A percentile compares a stretch with the other conserved stretches of the same genome.
Evolutionary conservation across 768 basidiomycete species (phyloP).

Genomic region (Austroboletus eburneus): DNA sequence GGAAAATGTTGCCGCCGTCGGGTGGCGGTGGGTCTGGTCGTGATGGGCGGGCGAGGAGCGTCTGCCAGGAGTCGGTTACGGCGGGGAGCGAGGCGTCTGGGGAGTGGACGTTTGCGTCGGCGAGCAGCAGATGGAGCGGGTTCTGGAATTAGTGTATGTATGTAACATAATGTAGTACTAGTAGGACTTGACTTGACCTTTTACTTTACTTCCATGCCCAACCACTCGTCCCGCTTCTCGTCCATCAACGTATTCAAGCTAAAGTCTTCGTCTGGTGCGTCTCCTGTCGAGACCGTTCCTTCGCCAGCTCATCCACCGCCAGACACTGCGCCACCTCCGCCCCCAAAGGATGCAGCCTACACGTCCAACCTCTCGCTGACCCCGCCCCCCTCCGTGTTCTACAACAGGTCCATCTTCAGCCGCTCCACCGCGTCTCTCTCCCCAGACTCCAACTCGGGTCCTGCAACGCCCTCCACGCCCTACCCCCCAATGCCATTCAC

Average conservation of each 20-base stretch:
- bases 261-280: no score
- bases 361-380: no score
- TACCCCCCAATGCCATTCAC: background rate
- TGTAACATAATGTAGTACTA: no score
- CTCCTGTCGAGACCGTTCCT: no score
- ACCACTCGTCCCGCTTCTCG: conserved; percentile 35
- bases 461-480: conserved; percentile 21
- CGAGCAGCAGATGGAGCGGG: conserved; percentile 20
- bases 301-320: no score
- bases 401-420: conserved; percentile 35
- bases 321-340: conserved; percentile 40
- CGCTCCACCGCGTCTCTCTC: conserved; percentile 47
- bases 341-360: conserved; percentile 78
- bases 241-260: conserved; percentile 42
- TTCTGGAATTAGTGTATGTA: conserved; percentile 24
- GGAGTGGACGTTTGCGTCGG: conserved; percentile 21
- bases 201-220: no score
- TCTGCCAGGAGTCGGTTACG: no score
- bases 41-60: no score
- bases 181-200: no score
- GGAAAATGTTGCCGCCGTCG: conserved; percentile 16
- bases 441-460: conserved; percentile 13
- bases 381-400: no score
- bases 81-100: conserved; percentile 14
- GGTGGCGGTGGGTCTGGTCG: background rate